These are phyloP conservation scores for Sporothrix protearum DNA, from an alignment of 2,329 filamentous ascomycete genomes.

Conservation along the genomic window DNA sequence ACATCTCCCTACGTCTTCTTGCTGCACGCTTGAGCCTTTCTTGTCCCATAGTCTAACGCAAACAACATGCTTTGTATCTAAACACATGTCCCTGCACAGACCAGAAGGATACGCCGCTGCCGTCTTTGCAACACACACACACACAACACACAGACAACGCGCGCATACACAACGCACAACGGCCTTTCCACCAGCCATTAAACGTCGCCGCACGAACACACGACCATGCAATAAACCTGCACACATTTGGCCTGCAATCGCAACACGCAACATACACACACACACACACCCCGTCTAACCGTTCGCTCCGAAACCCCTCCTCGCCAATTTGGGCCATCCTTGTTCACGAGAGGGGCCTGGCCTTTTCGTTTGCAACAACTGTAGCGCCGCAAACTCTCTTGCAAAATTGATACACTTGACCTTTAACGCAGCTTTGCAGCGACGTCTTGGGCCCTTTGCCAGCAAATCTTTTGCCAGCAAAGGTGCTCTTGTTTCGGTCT, in stretches of 20 bases:
- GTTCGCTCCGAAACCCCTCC: constrained; percentile 19
- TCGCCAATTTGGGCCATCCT: constrained; percentile 1
- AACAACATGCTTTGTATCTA: background rate
- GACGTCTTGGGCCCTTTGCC: background rate
- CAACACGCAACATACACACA: background rate
- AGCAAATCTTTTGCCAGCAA: background rate
- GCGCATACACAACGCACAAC: background rate
- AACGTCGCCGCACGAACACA: constrained; percentile 4
- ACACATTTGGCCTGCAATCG: background rate
- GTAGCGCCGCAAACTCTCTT: background rate
- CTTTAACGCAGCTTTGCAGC: background rate
- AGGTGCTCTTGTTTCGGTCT: background rate
- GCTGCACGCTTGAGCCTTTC: background rate
- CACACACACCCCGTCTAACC: constrained; percentile 14
- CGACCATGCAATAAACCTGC: constrained; percentile 1
- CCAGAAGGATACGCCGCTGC: background rate
- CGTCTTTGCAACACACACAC: background rate
- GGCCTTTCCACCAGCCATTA: background rate
- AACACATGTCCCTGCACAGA: background rate
- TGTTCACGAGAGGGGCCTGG: background rate
- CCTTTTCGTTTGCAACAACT: background rate
- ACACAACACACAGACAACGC: no score
- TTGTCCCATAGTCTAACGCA: background rate
- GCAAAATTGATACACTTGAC: background rate
- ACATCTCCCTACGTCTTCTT: background rate